phyloP scores from a whole-genome alignment of 2,329 filamentous ascomycete species.

The Sarocladiaceae sp. region DNA sequence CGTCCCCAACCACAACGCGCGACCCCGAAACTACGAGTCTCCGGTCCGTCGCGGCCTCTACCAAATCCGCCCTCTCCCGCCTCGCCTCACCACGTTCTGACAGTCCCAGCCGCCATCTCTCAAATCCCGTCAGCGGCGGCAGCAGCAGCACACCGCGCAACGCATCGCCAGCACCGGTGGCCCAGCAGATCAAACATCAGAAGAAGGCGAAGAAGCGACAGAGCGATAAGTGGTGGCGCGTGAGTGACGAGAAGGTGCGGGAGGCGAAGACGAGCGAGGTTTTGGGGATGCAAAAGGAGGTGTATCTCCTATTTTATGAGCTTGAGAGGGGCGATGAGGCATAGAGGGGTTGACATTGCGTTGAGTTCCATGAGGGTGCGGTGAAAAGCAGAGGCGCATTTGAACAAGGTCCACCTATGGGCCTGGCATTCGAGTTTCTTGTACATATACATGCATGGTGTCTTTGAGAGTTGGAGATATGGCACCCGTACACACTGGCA shows the following conservation, averaged over 20 bases:
- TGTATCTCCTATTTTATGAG: constrained; percentile 96
- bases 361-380: no score
- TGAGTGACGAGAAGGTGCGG: constrained; percentile 94
- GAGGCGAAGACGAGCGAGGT: constrained; percentile 91
- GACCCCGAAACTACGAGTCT: constrained; percentile 46
- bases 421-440: no score
- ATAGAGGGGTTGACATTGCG: no score
- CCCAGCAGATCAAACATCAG: background rate
- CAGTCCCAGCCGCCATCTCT: constrained; percentile 9
- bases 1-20: constrained; percentile 23
- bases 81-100: constrained; percentile 34
- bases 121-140: background rate
- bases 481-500: no score
- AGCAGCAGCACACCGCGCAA: constrained; percentile 5
- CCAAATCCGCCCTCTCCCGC: constrained; percentile 45
- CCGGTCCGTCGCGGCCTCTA: constrained; percentile 50
- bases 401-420: no score
- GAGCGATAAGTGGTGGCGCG: constrained; percentile 86
- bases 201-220: constrained; percentile 48
- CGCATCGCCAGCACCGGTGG: constrained; percentile 13
- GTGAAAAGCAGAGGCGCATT: no score
- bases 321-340: constrained; percentile 47
- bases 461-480: no score
- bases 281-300: constrained; percentile 87
- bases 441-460: no score